Conservation (phyloP, 1,139 yeast species). For the Suhomyces chickasaworum region DNA sequence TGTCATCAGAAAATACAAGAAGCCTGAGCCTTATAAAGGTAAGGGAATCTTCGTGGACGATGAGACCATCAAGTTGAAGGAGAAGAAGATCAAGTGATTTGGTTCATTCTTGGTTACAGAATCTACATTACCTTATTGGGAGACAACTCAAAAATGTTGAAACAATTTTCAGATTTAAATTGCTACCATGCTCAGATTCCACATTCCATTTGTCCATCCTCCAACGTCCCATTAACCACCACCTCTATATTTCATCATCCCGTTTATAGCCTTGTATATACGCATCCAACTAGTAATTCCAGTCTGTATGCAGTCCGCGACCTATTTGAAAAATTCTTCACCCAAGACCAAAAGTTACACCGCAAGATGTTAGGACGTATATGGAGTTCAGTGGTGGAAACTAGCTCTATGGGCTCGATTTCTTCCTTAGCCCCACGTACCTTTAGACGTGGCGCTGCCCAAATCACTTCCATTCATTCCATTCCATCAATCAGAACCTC, state of each 20-base stretch:
- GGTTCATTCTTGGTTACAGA: background rate
- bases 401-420: background rate
- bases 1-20: constrained; percentile 77
- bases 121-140: too few species aligned
- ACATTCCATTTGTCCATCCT: background rate
- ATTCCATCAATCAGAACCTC: constrained; percentile 49
- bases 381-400: constrained; percentile 5
- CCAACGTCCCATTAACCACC: background rate
- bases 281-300: constrained; percentile 2
- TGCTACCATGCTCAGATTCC: too few species aligned
- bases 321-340: constrained; percentile 3
- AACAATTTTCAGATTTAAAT: too few species aligned
- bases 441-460: constrained; percentile 44
- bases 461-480: constrained; percentile 55
- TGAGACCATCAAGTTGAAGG: constrained; percentile 88
- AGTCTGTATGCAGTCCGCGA: constrained; percentile 5
- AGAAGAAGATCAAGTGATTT: constrained; percentile 80
- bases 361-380: constrained; percentile 8
- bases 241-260: background rate
- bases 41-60: constrained; percentile 93
- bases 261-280: constrained; percentile 7
- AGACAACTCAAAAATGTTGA: too few species aligned
- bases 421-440: constrained; percentile 12
- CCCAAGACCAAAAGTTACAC: background rate
- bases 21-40: constrained; percentile 98